phyloP scores from a whole-genome alignment of 176 grass and related monocot species.

The Oryza australiensis region DNA sequence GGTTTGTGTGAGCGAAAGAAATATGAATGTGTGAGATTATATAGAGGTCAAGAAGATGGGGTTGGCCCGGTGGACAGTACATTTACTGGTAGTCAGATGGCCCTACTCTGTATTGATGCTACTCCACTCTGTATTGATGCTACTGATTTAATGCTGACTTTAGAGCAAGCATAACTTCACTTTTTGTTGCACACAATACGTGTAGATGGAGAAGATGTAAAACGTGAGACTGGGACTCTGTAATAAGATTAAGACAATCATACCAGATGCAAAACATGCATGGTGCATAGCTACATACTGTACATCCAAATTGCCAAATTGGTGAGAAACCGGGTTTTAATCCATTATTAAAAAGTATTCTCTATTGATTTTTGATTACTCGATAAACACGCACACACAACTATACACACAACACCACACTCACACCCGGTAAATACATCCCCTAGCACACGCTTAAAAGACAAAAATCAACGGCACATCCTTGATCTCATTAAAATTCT shows the following conservation, averaged over 20 bases:
- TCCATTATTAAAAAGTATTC: too few species aligned
- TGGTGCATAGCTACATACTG: too few species aligned
- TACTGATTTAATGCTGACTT: neutral
- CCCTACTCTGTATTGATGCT: conserved; percentile 1
- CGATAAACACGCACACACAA: too few species aligned
- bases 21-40: conserved; percentile 42
- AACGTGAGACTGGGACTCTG: neutral
- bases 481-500: too few species aligned
- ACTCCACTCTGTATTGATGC: conserved; percentile 1
- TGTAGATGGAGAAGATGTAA: neutral
- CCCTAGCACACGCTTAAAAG: too few species aligned
- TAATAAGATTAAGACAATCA: too few species aligned
- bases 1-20: conserved; percentile 44
- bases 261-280: neutral
- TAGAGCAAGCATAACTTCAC: neutral
- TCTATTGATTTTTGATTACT: too few species aligned
- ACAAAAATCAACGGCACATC: too few species aligned
- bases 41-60: conserved; percentile 41
- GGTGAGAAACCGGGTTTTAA: too few species aligned
- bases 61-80: conserved; percentile 2
- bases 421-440: too few species aligned
- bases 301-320: too few species aligned
- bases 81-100: conserved; percentile 15
- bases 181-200: neutral
- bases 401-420: too few species aligned